These are phyloP conservation scores for Ganoderma lucidum DNA, from an alignment of 1,284 basidiomycete species.

Conservation along the genomic window DNA sequence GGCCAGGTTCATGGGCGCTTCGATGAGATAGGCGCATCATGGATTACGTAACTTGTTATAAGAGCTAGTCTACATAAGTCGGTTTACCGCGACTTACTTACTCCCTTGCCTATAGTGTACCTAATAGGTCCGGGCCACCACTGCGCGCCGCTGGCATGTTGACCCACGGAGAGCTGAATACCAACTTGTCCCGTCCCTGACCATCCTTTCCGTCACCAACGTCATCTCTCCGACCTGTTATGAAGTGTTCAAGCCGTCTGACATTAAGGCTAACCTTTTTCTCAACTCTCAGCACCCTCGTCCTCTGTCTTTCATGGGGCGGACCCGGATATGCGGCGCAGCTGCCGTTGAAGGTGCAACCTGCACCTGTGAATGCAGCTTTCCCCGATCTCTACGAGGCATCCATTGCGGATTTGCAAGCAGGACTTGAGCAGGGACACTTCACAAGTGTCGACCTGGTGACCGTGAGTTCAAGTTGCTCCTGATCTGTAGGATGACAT, in stretches of 20 bases:
- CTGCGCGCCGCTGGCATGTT: too few relatives aligned
- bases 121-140: too few relatives aligned
- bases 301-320: background rate
- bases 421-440: slow-evolving; percentile 43
- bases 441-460: slow-evolving; percentile 55
- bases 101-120: too few relatives aligned
- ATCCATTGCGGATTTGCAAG: slow-evolving; percentile 49
- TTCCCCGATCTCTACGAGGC: slow-evolving; percentile 54
- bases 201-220: background rate
- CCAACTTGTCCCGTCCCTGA: too few relatives aligned
- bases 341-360: background rate
- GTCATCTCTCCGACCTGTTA: background rate
- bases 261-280: background rate
- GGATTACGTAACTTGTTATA: too few relatives aligned
- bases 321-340: background rate
- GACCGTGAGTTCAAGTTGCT: slow-evolving; percentile 39
- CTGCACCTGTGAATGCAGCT: background rate
- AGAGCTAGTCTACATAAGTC: too few relatives aligned
- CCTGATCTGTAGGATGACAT: background rate
- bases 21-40: too few relatives aligned
- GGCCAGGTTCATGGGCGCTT: too few relatives aligned
- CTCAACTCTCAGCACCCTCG: background rate
- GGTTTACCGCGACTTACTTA: too few relatives aligned
- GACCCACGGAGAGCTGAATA: too few relatives aligned
- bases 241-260: background rate